Evolutionary conservation across 1,284 basidiomycete species (phyloP), one percentile per base, ranked within the genome.

Genomic region (Apiotrichum veenhuisii): DNA sequence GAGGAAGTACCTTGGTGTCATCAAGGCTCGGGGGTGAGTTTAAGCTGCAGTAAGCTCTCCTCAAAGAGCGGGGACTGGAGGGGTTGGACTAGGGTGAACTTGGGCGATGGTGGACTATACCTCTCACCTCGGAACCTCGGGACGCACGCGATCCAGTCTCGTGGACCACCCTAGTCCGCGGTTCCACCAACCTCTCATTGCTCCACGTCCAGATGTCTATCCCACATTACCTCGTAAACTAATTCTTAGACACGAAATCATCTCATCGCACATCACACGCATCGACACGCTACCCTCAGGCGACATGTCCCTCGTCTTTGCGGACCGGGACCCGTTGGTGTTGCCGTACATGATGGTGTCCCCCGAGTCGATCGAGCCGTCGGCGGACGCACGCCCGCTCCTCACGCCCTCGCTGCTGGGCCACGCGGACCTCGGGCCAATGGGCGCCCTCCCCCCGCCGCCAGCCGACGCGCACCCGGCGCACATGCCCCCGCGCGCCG

Each of bases 331-430:
- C 14, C 51, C 53, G 8, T 38, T 15, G 8, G 15, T 23, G 23
- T 49, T 68, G 36, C 60, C 63, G 8, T 54, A 62, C 49, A 54
- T 68, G 44, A 57, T 63, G 33, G 38, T 64, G 15, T 57, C 64
- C 47, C 67, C 67, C 17, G 61, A 63, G 33, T 38, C 37, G 15
- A 41, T 61, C n/a, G 53, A 58, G 5, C 54, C 64, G 2, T 23
- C 38, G 15, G 52, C 53, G 5, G 44, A 62, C 47, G 55, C 58
- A 11, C 18, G 41, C 1, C 33, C 59, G 22, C 58, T 58, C 36
- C 53, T 62, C 26, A 50, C 61, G 22, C 41, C 41, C 22, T 20
- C 30, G 1, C 42, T 52, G 15, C 50, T 52, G 1, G 49, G 40
- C 10, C 42, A 22, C 15, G 23, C 33, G 22, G 51, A 50, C 33